phyloP scores from a whole-genome alignment of 768 basidiomycete species.

The Lactifluus pinguis region DNA sequence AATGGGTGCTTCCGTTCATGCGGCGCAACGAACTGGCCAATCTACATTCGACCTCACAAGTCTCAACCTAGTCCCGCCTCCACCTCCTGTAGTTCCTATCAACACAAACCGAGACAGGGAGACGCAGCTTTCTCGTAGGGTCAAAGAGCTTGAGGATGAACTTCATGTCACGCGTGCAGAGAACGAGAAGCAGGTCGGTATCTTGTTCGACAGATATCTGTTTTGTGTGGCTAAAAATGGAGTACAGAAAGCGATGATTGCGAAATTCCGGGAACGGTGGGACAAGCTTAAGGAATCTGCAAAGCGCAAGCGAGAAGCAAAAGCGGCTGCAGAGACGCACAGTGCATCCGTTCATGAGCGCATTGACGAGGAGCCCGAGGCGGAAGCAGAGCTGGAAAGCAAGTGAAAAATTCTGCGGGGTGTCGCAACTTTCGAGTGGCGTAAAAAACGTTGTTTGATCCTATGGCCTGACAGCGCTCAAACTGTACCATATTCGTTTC shows the following conservation, averaged over 20 bases:
- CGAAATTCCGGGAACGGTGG: constrained; percentile 80
- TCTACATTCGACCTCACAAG: constrained; percentile 42
- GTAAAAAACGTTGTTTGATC: not conserved
- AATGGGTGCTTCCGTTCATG: constrained; percentile 54
- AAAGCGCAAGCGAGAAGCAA: constrained; percentile 75
- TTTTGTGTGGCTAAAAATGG: constrained; percentile 10
- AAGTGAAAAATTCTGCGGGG: not conserved
- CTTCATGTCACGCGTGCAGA: constrained; percentile 51
- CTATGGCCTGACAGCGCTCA: constrained; percentile 4
- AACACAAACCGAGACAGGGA: constrained; percentile 50
- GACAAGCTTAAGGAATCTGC: constrained; percentile 85
- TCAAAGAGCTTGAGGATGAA: constrained; percentile 78
- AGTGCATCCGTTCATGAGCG: constrained; percentile 45
- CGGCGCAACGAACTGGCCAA: constrained; percentile 39
- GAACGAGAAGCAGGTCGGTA: constrained; percentile 73
- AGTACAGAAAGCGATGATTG: constrained; percentile 69
- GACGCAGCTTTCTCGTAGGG: constrained; percentile 35
- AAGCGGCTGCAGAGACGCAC: constrained; percentile 45
- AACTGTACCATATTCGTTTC: constrained; percentile 14
- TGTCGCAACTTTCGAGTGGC: not conserved
- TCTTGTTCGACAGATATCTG: not conserved
- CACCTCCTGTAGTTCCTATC: constrained; percentile 41
- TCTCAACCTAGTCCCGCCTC: constrained; percentile 44
- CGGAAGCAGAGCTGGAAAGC: constrained; percentile 50
- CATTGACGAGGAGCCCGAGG: constrained; percentile 60